Evolutionary conservation across 2,329 filamentous ascomycete genomes (phyloP).

Genomic region (Sporothrix humicola): DNA sequence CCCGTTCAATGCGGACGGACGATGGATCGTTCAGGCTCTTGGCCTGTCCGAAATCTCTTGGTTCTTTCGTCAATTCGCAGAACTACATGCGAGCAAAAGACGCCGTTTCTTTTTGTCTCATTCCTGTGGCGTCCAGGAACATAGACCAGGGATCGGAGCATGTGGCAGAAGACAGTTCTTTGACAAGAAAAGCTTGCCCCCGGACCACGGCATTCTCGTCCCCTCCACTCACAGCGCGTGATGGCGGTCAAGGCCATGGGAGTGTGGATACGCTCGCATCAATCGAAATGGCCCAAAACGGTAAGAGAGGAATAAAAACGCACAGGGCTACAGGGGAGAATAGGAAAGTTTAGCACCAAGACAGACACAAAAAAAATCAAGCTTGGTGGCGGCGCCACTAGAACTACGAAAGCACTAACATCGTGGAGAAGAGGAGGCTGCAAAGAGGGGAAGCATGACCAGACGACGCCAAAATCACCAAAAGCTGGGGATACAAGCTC

Average conservation of each 20-base stretch:
- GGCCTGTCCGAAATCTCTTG: neutral
- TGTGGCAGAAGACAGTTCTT: neutral
- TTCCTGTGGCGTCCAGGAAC: neutral
- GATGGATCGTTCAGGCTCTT: neutral
- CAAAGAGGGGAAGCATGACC: neutral
- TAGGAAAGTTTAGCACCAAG: neutral
- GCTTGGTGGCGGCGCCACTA: neutral
- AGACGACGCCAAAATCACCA: neutral
- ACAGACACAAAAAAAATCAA: too few species aligned
- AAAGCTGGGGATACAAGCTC: neutral
- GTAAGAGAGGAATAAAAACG: neutral
- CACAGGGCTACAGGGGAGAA: neutral
- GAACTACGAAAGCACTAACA: neutral
- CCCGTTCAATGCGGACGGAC: neutral
- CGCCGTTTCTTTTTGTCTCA: neutral
- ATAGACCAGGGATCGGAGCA: neutral
- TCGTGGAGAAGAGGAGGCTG: conserved; percentile 5
- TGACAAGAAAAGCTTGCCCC: too few species aligned
- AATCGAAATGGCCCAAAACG: neutral
- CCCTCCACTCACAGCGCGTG: conserved; percentile 25
- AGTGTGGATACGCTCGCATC: neutral
- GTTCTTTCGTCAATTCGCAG: conserved; percentile 7
- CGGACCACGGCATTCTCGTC: conserved; percentile 9
- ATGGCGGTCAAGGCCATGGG: conserved; percentile 7
- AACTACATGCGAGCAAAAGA: neutral